Percentiles rank a stretch among this genome's conserved stretches.
These are phyloP conservation scores for Fonsecaea multimorphosa DNA, from an alignment of 2,329 filamentous ascomycete genomes.

Conservation along the genomic window DNA sequence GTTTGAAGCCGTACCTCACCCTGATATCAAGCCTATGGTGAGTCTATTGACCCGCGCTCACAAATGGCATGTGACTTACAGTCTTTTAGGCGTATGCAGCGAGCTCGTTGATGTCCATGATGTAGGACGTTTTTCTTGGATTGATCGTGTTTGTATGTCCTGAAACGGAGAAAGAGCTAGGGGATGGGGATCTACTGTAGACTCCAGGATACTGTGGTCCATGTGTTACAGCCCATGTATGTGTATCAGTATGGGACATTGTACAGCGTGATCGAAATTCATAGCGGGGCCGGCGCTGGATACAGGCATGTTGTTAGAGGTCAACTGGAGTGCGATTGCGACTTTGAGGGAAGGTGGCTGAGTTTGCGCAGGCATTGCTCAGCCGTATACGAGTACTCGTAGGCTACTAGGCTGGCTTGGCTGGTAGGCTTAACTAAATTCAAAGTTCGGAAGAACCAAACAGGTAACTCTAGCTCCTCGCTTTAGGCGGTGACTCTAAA, in stretches of 20 bases:
- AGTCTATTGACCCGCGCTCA: constrained; percentile 37
- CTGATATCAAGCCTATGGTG: constrained; percentile 89
- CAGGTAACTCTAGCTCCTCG: neutral
- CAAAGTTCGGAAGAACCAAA: neutral
- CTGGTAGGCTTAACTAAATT: neutral
- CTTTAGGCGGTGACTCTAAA: neutral
- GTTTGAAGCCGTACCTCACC: constrained; percentile 96
- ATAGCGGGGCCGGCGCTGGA: constrained; percentile 12
- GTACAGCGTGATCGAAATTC: constrained; percentile 12
- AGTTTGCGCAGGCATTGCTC: neutral
- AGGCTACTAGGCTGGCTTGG: neutral
- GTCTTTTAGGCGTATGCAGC: constrained; percentile 53
- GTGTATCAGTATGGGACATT: constrained; percentile 11
- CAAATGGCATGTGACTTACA: constrained; percentile 11
- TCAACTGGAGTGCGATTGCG: neutral
- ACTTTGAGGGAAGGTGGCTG: neutral
- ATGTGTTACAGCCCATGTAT: constrained; percentile 9
- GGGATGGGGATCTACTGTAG: constrained; percentile 1
- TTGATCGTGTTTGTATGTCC: neutral
- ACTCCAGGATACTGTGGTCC: neutral
- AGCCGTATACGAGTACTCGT: too few species aligned
- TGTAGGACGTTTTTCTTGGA: constrained; percentile 20
- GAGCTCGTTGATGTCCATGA: constrained; percentile 44
- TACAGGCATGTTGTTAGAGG: neutral
- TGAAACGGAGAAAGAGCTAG: neutral